Evolutionary conservation across 495 filamentous ascomycete genomes (phyloP), one percentile per base, ranked within the genome.

Genomic region (Penicillium roqueforti): DNA sequence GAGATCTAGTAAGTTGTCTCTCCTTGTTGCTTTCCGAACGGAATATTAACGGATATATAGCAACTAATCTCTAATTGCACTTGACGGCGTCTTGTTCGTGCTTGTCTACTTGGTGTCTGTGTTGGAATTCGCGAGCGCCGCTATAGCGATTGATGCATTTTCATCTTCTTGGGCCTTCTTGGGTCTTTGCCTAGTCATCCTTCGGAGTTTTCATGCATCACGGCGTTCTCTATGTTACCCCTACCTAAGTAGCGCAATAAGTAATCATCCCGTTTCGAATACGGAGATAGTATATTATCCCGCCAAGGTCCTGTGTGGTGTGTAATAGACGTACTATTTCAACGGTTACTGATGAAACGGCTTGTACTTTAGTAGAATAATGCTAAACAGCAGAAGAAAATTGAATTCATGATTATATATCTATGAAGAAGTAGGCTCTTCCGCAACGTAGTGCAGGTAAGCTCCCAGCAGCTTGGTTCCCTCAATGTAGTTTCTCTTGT

Each of bases 401-500:
- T 45, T 28, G 42, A 13, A 29, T 45, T 4, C 1, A 18, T 18
- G 14, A 45, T 45, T 45, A 45, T 45, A 45, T 45, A 45, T 29
- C 16, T 45, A 45, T 5, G 42, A 26, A n/a, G 42, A 29, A 23
- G 56, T 83, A 25, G 88, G 85, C 77, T 99, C 92, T 65, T 92
- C 92, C 1, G 92, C 90, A 51, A 96, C 91, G 63, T 96, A 97
- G 75, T 97, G 93, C 66, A 99, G 74, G 67, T 99, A 99, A 16
- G 93, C 91, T 14, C 93, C 93, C 46, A 97, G 70, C 43, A 97
- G 70, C 78, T 97, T 97, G 58, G 86, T 96, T n/a, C 93, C 93
- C 76, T 97, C 91, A 63, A 99, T 93, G 68, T 97, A 99, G 67
- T 99, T 99, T 68, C 80, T 83, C 79, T 85, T 87, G 71, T 99